phyloP scores from a whole-genome alignment of 140 eudicot species.

The Bidens hawaiensis region DNA sequence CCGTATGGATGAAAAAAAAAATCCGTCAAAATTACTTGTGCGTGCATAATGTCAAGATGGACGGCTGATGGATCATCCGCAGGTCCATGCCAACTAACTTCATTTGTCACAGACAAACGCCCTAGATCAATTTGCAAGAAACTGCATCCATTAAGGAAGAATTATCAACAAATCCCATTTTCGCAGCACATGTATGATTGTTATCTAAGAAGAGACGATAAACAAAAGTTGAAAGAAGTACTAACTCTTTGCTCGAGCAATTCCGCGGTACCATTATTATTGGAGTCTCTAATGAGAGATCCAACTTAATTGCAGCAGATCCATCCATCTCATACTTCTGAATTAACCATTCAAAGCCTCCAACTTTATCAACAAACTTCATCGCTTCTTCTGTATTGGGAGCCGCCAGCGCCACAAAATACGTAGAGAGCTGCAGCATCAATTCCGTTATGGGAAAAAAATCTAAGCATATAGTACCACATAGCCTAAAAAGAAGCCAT shows the following conservation, averaged over 20 bases:
- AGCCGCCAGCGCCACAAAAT: slow-evolving; percentile 91
- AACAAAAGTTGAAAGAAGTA: slow-evolving; percentile 13
- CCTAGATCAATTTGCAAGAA: slow-evolving; percentile 97
- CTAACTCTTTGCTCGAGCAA: slow-evolving; percentile 84
- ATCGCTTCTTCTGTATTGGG: slow-evolving; percentile 93
- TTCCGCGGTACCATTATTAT: slow-evolving; percentile 69
- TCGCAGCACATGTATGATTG: slow-evolving; percentile 3
- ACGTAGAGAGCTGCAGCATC: slow-evolving; percentile 65
- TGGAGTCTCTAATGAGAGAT: slow-evolving; percentile 89
- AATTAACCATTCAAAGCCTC: slow-evolving; percentile 98
- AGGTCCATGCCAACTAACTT: slow-evolving; percentile 87
- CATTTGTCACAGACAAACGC: slow-evolving; percentile 59
- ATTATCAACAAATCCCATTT: slow-evolving; percentile 3
- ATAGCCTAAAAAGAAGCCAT: background rate
- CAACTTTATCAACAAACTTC: slow-evolving; percentile 88
- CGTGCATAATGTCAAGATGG: slow-evolving; percentile 92
- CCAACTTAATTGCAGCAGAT: slow-evolving; percentile 80
- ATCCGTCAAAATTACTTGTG: slow-evolving; percentile 46
- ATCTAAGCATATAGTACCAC: background rate
- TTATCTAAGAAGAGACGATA: slow-evolving; percentile 3
- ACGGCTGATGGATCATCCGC: slow-evolving; percentile 84
- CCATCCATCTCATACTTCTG: slow-evolving; percentile 94
- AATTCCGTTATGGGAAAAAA: background rate
- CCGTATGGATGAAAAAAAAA: background rate
- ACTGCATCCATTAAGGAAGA: slow-evolving; percentile 40